These are phyloP conservation scores for Parmelia sp. DNA, from an alignment of 495 filamentous ascomycete genomes.

Conservation along the genomic window DNA sequence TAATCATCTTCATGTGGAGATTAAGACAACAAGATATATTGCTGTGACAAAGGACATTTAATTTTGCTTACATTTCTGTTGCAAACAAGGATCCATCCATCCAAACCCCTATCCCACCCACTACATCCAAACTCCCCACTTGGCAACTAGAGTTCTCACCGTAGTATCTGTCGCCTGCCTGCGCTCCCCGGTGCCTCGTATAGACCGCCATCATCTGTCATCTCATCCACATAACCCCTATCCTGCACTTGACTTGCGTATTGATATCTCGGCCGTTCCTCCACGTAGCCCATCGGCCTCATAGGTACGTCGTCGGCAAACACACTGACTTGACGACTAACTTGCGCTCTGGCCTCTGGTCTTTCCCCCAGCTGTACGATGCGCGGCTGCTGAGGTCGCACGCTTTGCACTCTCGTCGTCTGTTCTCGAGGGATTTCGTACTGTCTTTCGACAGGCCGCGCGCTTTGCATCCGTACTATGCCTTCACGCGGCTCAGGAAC, in stretches of 20 bases:
- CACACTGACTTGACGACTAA: conserved; percentile 33
- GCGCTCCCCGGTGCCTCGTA: conserved; percentile 14
- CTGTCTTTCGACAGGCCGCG: conserved; percentile 48
- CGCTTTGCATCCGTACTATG: conserved; percentile 50
- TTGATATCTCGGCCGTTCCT: conserved; percentile 19
- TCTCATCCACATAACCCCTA: conserved; percentile 14
- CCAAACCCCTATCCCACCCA: neutral
- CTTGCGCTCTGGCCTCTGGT: conserved; percentile 19
- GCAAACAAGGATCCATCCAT: neutral
- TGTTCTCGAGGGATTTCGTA: conserved; percentile 49
- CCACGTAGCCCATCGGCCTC: conserved; percentile 13
- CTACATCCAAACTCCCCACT: neutral
- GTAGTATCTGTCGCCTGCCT: conserved; percentile 15
- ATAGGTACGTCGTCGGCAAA: conserved; percentile 33
- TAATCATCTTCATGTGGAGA: too few species aligned
- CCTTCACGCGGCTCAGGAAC: conserved; percentile 45
- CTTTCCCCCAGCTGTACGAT: conserved; percentile 23
- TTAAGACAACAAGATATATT: too few species aligned
- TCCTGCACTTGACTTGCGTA: conserved; percentile 21
- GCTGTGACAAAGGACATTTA: too few species aligned
- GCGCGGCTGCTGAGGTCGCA: conserved; percentile 40
- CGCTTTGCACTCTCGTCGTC: conserved; percentile 45
- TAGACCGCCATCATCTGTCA: conserved; percentile 9
- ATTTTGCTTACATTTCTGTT: too few species aligned
- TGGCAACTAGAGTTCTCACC: neutral